Evolutionary conservation across 306 rosid species (phyloP), one percentile per base, ranked within the genome.

Genomic region (Acacia confusa): DNA sequence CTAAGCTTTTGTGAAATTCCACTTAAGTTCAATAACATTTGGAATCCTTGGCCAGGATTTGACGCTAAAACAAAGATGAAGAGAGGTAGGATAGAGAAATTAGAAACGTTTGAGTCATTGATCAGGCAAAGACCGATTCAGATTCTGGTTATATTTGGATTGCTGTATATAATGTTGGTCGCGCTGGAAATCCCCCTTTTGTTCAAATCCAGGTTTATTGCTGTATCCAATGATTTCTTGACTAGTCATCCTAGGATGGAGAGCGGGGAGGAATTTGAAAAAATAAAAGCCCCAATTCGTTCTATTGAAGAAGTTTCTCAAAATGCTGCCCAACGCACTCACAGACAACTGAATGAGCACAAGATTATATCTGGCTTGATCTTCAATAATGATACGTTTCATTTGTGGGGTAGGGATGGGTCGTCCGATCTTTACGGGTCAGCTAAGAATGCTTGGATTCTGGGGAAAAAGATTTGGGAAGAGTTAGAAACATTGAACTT

Each of bases 71-170:
- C 28, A 44, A 70, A 28, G 75, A 91, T 90, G 98, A 90, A 80
- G 89, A 88, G 86, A 84, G 69, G 75, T 25, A 88, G 85, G 60
- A 75, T 69, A 63, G 92, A 88, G 17, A 91, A 86, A 78, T 40
- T 84, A 1, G 91, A 89, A 41, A 41, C 73, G 27, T 58, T 88
- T 43, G 41, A 82, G 41, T 81, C 84, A 24, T 82, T 89, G 47
- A 92, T 80, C 0, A 80, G 95, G 75, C 88, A 86, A 43, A 86
- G 95, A 78, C 83, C 95, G 76, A n/a, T 94, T 87, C 98, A 92
- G 89, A 85, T 88, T 43, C 85, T 94, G 80, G 69, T 87, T 7
- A 79, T 85, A 25, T 75, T 83, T 11, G 89, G 86, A 14, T 20
- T 92, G 55, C 45, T 94, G 76, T 94, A 94, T 64, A 72, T 94